Evolutionary conservation across 2,329 filamentous ascomycete genomes (phyloP).

Genomic region (Fusarium guadeloupense): DNA sequence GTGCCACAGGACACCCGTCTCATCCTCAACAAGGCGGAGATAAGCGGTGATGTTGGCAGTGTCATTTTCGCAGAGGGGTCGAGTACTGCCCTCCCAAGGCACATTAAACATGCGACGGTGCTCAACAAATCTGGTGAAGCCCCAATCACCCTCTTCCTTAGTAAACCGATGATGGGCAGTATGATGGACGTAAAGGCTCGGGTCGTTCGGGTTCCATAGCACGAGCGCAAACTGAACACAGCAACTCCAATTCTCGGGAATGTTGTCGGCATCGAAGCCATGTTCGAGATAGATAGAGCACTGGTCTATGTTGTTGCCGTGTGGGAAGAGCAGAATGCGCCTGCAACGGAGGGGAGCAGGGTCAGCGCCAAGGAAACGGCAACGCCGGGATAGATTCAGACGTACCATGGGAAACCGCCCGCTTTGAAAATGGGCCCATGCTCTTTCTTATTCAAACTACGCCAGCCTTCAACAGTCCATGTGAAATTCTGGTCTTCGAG

Average conservation of each 20-base stretch:
- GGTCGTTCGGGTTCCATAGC: conserved; percentile 92
- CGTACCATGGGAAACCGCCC: conserved; percentile 84
- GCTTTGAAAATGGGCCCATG: conserved; percentile 90
- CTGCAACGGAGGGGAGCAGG: conserved; percentile 54
- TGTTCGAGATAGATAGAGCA: conserved; percentile 97
- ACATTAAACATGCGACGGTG: conserved; percentile 84
- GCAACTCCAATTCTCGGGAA: conserved; percentile 94
- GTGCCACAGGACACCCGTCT: conserved; percentile 89
- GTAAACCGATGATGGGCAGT: conserved; percentile 95
- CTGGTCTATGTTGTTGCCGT: conserved; percentile 92
- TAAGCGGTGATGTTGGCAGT: conserved; percentile 83
- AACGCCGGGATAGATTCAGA: conserved; percentile 42
- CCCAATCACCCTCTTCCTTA: conserved; percentile 96
- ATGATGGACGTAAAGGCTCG: conserved; percentile 83
- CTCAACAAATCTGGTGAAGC: conserved; percentile 96
- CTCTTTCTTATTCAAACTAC: conserved; percentile 77
- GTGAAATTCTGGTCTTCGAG: conserved; percentile 80
- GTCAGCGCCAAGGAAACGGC: conserved; percentile 20
- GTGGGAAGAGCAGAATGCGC: conserved; percentile 95
- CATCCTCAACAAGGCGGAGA: conserved; percentile 83
- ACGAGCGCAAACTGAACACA: conserved; percentile 96
- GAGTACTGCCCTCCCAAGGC: conserved; percentile 73
- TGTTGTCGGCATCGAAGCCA: conserved; percentile 77
- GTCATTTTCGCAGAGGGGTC: conserved; percentile 81
- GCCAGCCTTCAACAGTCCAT: conserved; percentile 91